These are phyloP conservation scores for Funneliformis caledonium DNA, from an alignment of 371 early-diverging fungal species.

Conservation along the genomic window DNA sequence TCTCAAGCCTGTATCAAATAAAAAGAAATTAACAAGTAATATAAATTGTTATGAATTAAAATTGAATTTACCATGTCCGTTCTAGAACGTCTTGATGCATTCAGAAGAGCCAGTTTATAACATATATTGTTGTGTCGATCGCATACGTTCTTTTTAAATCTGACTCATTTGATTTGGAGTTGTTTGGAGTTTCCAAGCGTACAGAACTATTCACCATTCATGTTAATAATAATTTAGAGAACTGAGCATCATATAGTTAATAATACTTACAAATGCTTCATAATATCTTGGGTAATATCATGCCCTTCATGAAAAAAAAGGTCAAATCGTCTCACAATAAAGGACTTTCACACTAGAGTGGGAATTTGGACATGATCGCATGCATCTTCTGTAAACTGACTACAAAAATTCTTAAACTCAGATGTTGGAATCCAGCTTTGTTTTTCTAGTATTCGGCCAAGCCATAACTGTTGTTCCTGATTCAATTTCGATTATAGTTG, in stretches of 20 bases:
- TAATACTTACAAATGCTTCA: conserved; percentile 22
- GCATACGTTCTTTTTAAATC: conserved; percentile 12
- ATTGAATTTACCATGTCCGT: conserved; percentile 30
- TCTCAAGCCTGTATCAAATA: conserved; percentile 25
- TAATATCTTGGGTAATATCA: conserved; percentile 23
- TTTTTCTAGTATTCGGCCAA: no score
- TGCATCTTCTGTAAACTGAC: no score
- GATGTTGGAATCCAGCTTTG: no score
- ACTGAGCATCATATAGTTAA: no score
- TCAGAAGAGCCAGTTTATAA: conserved; percentile 15
- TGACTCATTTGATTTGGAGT: conserved; percentile 3
- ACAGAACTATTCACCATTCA: conserved; percentile 12
- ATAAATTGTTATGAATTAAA: background rate
- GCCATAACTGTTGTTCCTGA: no score
- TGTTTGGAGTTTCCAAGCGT: conserved; percentile 9
- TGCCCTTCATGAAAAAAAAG: no score
- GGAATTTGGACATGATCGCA: no score
- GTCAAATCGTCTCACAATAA: no score
- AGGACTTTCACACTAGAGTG: no score
- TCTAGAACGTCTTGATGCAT: conserved; percentile 34
- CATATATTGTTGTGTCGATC: conserved; percentile 28
- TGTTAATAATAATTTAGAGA: background rate
- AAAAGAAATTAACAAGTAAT: background rate
- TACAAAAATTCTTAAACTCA: no score
- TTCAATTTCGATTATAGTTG: no score